Percentiles rank a stretch among this genome's conserved stretches.
Evolutionary conservation across 2,329 filamentous ascomycete species (phyloP).

Genomic region (Ceratocystis alfenasii): DNA sequence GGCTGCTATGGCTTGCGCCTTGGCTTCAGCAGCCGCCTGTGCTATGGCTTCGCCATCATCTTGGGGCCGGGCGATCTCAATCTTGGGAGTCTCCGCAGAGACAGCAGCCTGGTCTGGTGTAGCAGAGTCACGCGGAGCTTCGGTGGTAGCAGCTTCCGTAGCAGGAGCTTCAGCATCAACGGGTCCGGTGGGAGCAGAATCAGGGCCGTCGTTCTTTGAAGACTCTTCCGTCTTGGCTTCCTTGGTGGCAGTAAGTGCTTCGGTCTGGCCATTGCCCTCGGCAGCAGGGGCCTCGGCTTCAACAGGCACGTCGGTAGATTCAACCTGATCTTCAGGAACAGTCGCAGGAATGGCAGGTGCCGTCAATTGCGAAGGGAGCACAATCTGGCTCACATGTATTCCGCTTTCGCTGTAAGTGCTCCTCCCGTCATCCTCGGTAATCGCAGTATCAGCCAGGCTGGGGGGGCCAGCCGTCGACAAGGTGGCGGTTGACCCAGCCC

Average conservation of each 20-base stretch:
- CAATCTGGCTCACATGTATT: constrained; percentile 68
- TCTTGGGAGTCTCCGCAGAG: neutral
- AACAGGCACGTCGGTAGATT: constrained; percentile 18
- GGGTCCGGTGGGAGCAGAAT: neutral
- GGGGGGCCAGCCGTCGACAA: constrained; percentile 44
- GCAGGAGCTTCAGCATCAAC: neutral
- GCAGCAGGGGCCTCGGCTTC: neutral
- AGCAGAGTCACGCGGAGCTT: too few relatives aligned
- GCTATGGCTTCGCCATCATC: constrained; percentile 30
- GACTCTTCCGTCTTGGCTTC: neutral
- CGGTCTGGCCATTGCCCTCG: neutral
- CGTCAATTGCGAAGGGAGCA: constrained; percentile 37
- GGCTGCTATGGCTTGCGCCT: constrained; percentile 22
- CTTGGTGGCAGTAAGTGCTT: neutral
- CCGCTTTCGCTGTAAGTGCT: constrained; percentile 73
- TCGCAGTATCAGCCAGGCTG: constrained; percentile 55
- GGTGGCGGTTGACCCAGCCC: constrained; percentile 44
- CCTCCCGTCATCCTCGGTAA: constrained; percentile 71
- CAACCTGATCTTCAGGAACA: constrained; percentile 27
- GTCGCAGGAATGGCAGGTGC: constrained; percentile 31
- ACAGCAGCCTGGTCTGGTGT: neutral
- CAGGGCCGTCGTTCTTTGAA: neutral
- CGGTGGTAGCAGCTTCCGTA: neutral
- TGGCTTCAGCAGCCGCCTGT: constrained; percentile 17
- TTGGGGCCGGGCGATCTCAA: constrained; percentile 28